These are phyloP conservation scores for Penicillium griseofulvum DNA, from an alignment of 2,329 filamentous ascomycete species.

Conservation along the genomic window DNA sequence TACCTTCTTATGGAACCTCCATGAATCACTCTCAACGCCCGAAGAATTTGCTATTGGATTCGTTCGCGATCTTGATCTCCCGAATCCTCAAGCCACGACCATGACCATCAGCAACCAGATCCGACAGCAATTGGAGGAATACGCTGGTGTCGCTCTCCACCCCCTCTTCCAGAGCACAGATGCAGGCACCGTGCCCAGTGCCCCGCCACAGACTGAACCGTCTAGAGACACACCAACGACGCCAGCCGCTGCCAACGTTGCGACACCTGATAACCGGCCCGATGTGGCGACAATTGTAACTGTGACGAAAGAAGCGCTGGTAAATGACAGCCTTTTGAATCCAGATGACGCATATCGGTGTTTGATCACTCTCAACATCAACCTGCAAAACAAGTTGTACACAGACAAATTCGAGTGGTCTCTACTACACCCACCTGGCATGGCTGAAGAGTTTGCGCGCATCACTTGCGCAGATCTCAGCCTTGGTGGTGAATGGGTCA, in stretches of 20 bases:
- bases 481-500: conserved; percentile 86
- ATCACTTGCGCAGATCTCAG: conserved; percentile 91
- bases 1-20: conserved; percentile 96
- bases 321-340: conserved; percentile 72
- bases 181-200: conserved; percentile 24
- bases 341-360: conserved; percentile 94
- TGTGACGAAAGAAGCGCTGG: conserved; percentile 39
- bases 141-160: conserved; percentile 89
- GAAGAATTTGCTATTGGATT: conserved; percentile 91
- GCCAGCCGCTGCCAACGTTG: conserved; percentile 48
- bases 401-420: conserved; percentile 99
- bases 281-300: conserved; percentile 23
- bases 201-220: conserved; percentile 31
- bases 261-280: conserved; percentile 57
- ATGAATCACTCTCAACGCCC: conserved; percentile 89
- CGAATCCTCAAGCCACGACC: conserved; percentile 67
- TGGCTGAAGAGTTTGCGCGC: conserved; percentile 87
- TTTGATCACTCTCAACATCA: conserved; percentile 86
- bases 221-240: conserved; percentile 57
- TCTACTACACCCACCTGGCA: conserved; percentile 82
- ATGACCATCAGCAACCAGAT: conserved; percentile 90
- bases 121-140: conserved; percentile 90
- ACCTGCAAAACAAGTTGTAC: conserved; percentile 85
- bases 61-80: conserved; percentile 90
- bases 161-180: conserved; percentile 71